phyloP scores from a whole-genome alignment of 306 rosid genomes.

The Fragaria ananassa region DNA sequence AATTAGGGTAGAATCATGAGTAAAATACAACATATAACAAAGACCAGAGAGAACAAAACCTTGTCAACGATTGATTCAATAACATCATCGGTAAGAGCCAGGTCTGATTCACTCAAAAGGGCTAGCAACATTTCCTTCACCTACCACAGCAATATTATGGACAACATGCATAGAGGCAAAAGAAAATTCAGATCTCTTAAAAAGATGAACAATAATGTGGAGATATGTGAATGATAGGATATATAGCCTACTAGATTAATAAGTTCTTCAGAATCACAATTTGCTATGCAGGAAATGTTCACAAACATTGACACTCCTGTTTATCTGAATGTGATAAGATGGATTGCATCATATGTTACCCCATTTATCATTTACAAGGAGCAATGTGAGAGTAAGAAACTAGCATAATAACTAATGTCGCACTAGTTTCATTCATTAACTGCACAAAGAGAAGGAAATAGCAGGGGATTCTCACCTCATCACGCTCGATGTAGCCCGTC shows the following conservation, averaged over 20 bases:
- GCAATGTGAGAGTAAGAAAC: background rate
- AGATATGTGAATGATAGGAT: background rate
- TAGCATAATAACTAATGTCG: background rate
- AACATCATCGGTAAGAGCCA: slow-evolving; percentile 44
- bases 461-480: slow-evolving; percentile 37
- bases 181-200: background rate
- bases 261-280: background rate
- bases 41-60: slow-evolving; percentile 34
- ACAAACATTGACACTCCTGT: background rate
- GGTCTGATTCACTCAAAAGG: slow-evolving; percentile 51
- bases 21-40: slow-evolving; percentile 6
- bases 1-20: background rate
- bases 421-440: background rate
- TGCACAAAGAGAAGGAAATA: background rate
- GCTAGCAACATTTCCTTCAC: slow-evolving; percentile 80
- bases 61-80: slow-evolving; percentile 57
- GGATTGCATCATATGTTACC: background rate
- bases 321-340: background rate
- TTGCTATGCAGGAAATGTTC: background rate
- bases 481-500: slow-evolving; percentile 57
- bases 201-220: background rate
- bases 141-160: slow-evolving; percentile 27
- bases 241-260: background rate
- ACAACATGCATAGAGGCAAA: slow-evolving; percentile 8
- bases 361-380: background rate